Base-by-base conservation (phyloP, 2,329 filamentous ascomycete species). In the Fusarium sp. region DNA sequence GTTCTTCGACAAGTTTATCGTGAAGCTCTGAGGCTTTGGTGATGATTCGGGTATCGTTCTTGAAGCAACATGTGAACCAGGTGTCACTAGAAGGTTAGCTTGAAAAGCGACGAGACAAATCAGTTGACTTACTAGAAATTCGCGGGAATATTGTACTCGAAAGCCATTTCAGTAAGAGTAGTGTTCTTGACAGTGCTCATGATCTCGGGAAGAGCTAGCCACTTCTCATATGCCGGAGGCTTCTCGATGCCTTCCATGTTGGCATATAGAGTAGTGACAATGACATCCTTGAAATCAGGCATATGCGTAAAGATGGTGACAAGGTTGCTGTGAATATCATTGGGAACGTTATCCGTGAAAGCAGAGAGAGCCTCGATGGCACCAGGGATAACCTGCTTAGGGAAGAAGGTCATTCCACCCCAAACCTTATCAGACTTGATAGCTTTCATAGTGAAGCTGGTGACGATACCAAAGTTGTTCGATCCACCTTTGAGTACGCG, bases 401-500 rank as follows among this genome's bases (percentile, higher is more conserved):
- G 68, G 42, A 70, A 62, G 17, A 67, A 48, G 3, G 66, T 53
- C 69, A 75, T 75, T n/a, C 73, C 73, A 15, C 69, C 72, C 70
- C 73, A 75, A 39, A 75, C 51, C 14, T 42, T 48, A 17, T 65
- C 66, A 24, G 32, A 41, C 26, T 60, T 56, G 28, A 81, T 81
- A 2, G 77, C 75, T 13, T 71, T 63, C 63, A 80, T 61, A 59
- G 80, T 74, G 66, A 80, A 78, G 18, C 75, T 59, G 12, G 81
- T 82, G 6, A 79, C 71, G 57, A 81, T 75, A 48, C 84, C 85
- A 53, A 86, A 85, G 70, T 86, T 87, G 59, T 81, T 82, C 6
- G 81, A 80, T n/a, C 76, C 75, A 24, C 85, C 86, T 14, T 84
- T 82, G 3, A 87, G 79, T 7, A 86, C 86, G 71, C 81, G 82